Conservation (phyloP, 1,139 yeast genomes). For the Blastobotrys ciferrii region DNA sequence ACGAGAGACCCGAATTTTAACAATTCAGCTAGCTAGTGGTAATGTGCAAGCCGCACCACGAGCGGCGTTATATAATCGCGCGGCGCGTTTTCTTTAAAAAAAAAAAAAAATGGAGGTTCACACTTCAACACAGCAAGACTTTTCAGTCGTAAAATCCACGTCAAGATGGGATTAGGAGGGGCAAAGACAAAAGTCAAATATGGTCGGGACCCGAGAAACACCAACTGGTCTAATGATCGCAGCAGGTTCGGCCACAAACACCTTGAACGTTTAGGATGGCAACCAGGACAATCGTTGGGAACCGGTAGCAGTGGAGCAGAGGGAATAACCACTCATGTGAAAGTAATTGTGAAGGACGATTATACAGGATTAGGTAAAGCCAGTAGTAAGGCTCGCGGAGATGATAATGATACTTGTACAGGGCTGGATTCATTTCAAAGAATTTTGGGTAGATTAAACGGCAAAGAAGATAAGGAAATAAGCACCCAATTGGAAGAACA, state of each 20-base stretch:
- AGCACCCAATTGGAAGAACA: constrained; percentile 30
- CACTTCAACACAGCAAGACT: too few species aligned
- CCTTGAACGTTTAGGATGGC: constrained; percentile 83
- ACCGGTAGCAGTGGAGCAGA: constrained; percentile 50
- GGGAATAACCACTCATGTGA: constrained; percentile 69
- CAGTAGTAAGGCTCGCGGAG: constrained; percentile 48
- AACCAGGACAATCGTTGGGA: constrained; percentile 87
- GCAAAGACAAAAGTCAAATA: constrained; percentile 77
- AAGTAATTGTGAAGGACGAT: constrained; percentile 77
- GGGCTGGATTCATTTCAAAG: constrained; percentile 94
- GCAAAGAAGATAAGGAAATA: constrained; percentile 34
- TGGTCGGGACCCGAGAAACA: constrained; percentile 91
- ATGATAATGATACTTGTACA: constrained; percentile 78
- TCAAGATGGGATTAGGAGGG: constrained; percentile 81
- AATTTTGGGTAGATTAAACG: constrained; percentile 74
- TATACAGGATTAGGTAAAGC: constrained; percentile 85
- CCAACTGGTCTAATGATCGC: constrained; percentile 88
- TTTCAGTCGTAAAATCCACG: background rate
- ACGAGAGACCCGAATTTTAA: too few species aligned
- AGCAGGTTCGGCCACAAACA: constrained; percentile 85
- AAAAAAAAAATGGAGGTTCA: constrained; percentile 1
- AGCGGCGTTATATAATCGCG: too few species aligned
- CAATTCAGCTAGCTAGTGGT: too few species aligned
- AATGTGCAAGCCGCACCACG: too few species aligned
- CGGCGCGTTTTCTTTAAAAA: too few species aligned